Conservation (phyloP, 2,329 filamentous ascomycete species). For the Graphilbum ipis-grandicollis region DNA sequence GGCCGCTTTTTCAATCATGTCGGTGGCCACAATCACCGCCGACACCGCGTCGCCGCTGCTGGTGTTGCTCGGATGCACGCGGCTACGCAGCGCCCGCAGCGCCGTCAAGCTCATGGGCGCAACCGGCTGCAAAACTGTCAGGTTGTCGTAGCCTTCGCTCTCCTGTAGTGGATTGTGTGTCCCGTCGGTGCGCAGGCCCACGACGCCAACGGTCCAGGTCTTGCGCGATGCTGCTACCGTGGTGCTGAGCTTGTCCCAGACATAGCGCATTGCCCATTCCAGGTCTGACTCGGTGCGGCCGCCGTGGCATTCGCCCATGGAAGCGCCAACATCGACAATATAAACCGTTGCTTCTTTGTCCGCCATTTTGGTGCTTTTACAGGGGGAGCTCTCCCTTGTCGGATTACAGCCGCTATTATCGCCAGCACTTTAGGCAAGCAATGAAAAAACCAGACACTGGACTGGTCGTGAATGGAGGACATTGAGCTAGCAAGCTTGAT, state of each 20-base stretch:
- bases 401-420: no score
- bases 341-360: constrained; percentile 89
- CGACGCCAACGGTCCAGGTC: constrained; percentile 57
- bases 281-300: constrained; percentile 65
- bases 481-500: no score
- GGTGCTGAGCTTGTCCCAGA: constrained; percentile 82
- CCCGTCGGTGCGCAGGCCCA: constrained; percentile 68
- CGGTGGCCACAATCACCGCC: constrained; percentile 67
- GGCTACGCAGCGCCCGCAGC: constrained; percentile 44
- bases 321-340: constrained; percentile 70
- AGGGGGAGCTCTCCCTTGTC: no score
- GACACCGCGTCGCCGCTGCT: constrained; percentile 70
- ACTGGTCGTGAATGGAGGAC: no score
- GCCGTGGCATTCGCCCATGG: constrained; percentile 60
- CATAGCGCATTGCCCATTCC: constrained; percentile 76
- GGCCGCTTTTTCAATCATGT: constrained; percentile 58
- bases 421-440: no score
- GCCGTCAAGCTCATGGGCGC: constrained; percentile 45
- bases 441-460: no score
- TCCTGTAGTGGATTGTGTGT: constrained; percentile 49
- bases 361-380: no score
- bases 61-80: constrained; percentile 50
- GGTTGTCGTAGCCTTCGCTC: constrained; percentile 62
- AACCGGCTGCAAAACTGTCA: constrained; percentile 59
- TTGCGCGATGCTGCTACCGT: constrained; percentile 54